These are phyloP conservation scores for Monosporascus sp. DNA, from an alignment of 2,329 filamentous ascomycete genomes.

Conservation along the genomic window DNA sequence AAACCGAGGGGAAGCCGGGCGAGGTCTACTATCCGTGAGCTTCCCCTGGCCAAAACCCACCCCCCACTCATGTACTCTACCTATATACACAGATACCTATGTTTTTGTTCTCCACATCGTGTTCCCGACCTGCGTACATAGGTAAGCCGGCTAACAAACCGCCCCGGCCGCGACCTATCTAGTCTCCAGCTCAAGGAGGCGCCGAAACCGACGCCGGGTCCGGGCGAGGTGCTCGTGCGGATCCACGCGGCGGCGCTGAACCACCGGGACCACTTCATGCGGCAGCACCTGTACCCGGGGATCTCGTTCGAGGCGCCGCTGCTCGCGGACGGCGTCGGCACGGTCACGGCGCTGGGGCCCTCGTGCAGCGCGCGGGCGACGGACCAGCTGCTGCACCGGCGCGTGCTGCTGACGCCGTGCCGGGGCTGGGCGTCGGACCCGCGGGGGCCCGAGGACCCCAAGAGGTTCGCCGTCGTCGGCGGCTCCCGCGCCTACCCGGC, in stretches of 20 bases:
- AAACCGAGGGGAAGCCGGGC: not conserved
- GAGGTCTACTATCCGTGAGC: not conserved
- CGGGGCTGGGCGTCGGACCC: conserved; percentile 69
- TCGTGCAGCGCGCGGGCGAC: conserved; percentile 29
- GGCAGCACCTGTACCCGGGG: conserved; percentile 84
- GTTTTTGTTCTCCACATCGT: not conserved
- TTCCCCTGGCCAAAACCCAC: conserved; percentile 1
- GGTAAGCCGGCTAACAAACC: conserved; percentile 1
- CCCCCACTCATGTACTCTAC: too few species aligned
- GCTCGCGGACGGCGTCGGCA: conserved; percentile 75
- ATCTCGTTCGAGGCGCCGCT: conserved; percentile 75
- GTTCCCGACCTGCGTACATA: not conserved
- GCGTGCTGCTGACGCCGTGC: conserved; percentile 73
- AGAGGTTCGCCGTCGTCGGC: conserved; percentile 60
- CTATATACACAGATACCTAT: too few species aligned
- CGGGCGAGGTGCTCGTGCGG: conserved; percentile 66
- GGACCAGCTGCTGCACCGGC: conserved; percentile 43
- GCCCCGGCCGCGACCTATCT: not conserved
- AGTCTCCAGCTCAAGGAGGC: conserved; percentile 57
- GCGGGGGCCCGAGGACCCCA: conserved; percentile 64
- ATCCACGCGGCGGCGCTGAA: conserved; percentile 80
- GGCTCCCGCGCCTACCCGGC: conserved; percentile 55
- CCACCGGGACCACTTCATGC: conserved; percentile 92
- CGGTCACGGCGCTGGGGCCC: conserved; percentile 60
- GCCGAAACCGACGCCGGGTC: conserved; percentile 57